phyloP scores from a whole-genome alignment of 805 yeast genomes.

The Teunomyces gatunensis region DNA sequence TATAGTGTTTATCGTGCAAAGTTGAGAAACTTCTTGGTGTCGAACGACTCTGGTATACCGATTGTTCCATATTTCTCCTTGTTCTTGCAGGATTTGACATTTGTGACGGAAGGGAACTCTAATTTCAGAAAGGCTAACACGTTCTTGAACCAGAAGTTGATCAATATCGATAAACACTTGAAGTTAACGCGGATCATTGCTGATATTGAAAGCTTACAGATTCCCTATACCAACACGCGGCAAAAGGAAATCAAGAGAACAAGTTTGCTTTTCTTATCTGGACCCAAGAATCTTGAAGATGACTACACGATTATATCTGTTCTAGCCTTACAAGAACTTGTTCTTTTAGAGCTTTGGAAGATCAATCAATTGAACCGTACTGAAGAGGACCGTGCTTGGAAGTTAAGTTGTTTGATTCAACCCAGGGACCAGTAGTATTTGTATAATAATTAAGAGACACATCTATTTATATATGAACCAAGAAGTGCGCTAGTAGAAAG shows the following conservation, averaged over 20 bases:
- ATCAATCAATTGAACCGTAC: slow-evolving; percentile 56
- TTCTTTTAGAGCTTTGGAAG: slow-evolving; percentile 68
- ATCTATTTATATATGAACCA: no score
- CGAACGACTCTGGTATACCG: slow-evolving; percentile 53
- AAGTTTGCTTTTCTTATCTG: slow-evolving; percentile 21
- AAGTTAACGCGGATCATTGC: slow-evolving; percentile 65
- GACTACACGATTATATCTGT: slow-evolving; percentile 40
- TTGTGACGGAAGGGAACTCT: slow-evolving; percentile 79
- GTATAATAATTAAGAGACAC: background rate
- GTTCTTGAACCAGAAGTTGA: slow-evolving; percentile 54
- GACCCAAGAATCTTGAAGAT: slow-evolving; percentile 13
- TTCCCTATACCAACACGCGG: slow-evolving; percentile 44
- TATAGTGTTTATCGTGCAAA: slow-evolving; percentile 66
- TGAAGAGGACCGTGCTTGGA: slow-evolving; percentile 72
- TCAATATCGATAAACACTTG: slow-evolving; percentile 72
- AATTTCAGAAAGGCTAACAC: slow-evolving; percentile 61
- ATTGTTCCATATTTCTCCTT: slow-evolving; percentile 75
- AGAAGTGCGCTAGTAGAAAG: background rate
- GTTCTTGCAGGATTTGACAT: slow-evolving; percentile 75
- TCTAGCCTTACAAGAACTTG: slow-evolving; percentile 53
- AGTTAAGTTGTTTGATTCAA: slow-evolving; percentile 60
- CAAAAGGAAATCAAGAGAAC: slow-evolving; percentile 18
- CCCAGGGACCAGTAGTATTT: slow-evolving; percentile 38
- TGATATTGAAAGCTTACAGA: slow-evolving; percentile 66
- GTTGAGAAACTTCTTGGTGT: slow-evolving; percentile 50